Percentiles rank a stretch among this genome's conserved stretches.
Evolutionary conservation across 2,329 filamentous ascomycete genomes (phyloP).

Genomic region (Fusarium cyanostomum): DNA sequence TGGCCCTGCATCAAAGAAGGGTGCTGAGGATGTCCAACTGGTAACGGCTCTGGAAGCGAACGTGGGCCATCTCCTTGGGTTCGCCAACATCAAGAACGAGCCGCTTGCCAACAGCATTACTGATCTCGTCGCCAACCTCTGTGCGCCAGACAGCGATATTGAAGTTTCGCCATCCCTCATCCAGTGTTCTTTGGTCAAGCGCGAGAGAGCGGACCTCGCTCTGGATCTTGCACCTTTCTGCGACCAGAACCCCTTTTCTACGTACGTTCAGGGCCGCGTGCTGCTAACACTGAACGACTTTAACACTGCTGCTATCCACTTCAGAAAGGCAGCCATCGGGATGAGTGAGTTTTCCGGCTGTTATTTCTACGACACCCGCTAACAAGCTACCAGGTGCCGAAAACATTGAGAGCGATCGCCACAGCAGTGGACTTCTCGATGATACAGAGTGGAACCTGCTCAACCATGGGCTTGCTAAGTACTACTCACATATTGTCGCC

Average conservation of each 20-base stretch:
- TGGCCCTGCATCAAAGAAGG: conserved; percentile 51
- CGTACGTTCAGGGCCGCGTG: conserved; percentile 86
- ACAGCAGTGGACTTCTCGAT: conserved; percentile 75
- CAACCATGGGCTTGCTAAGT: conserved; percentile 79
- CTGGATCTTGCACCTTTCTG: conserved; percentile 66
- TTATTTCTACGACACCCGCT: conserved; percentile 30
- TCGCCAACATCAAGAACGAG: conserved; percentile 60
- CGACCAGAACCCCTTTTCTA: conserved; percentile 69
- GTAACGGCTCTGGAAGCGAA: conserved; percentile 69
- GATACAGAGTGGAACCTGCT: conserved; percentile 76
- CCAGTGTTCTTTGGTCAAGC: conserved; percentile 69
- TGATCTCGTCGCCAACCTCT: conserved; percentile 72
- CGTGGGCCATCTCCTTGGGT: conserved; percentile 70
- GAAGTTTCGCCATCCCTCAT: conserved; percentile 69
- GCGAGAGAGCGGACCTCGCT: conserved; percentile 68
- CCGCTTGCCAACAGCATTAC: conserved; percentile 69
- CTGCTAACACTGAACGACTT: conserved; percentile 78
- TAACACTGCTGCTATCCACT: conserved; percentile 75
- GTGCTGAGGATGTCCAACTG: conserved; percentile 56
- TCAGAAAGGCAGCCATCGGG: conserved; percentile 83
- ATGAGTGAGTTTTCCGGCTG: conserved; percentile 70
- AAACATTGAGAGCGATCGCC: conserved; percentile 58
- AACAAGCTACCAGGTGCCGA: conserved; percentile 54
- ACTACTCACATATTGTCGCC: conserved; percentile 85
- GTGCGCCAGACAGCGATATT: conserved; percentile 71